phyloP scores from a whole-genome alignment of 345 rosid species.

The Melaleuca alternifolia region DNA sequence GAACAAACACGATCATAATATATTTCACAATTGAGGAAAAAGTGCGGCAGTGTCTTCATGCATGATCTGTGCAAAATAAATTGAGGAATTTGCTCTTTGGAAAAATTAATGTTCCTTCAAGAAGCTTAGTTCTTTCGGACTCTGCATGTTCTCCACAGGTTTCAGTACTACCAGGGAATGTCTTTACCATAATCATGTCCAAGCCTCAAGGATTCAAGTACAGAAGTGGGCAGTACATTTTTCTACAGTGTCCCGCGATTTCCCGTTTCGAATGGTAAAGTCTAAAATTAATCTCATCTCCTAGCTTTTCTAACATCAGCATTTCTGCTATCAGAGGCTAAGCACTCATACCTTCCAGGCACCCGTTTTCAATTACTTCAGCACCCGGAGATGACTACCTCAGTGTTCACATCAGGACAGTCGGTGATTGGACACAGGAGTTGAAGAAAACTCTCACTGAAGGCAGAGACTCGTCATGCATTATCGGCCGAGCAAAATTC shows the following conservation, averaged over 20 bases:
- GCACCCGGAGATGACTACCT: conserved; percentile 84
- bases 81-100: background rate
- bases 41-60: background rate
- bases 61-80: background rate
- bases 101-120: background rate
- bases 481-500: conserved; percentile 55
- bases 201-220: conserved; percentile 88
- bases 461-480: conserved; percentile 35
- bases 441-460: conserved; percentile 56
- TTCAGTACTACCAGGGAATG: conserved; percentile 80
- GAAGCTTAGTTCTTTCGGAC: background rate
- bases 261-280: conserved; percentile 81
- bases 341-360: conserved; percentile 33
- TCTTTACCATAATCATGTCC: conserved; percentile 70
- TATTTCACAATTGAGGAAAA: background rate
- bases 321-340: background rate
- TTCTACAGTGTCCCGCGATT: conserved; percentile 71
- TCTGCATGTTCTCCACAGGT: conserved; percentile 34
- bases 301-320: background rate
- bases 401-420: conserved; percentile 83
- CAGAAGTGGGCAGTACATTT: conserved; percentile 94
- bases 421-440: conserved; percentile 94
- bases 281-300: background rate
- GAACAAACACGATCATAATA: background rate
- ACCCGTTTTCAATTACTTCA: conserved; percentile 89